Evolutionary conservation across 305 asterid genomes (phyloP).

Genomic region (Ruellia speciosa): DNA sequence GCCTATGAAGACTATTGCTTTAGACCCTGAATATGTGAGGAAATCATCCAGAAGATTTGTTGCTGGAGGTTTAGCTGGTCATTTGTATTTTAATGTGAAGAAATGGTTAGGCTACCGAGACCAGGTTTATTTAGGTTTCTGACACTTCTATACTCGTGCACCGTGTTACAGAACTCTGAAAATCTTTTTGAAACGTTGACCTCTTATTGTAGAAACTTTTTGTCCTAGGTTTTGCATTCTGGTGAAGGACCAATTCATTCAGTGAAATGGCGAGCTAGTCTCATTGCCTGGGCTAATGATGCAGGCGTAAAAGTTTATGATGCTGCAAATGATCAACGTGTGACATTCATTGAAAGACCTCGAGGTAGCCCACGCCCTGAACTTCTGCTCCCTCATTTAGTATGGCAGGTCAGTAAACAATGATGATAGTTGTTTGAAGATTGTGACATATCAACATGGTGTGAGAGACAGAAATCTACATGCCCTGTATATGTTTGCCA

Average conservation of each 20-base stretch:
- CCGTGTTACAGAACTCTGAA: slow-evolving; percentile 18
- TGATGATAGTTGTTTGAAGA: slow-evolving; percentile 4
- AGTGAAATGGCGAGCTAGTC: slow-evolving; percentile 83
- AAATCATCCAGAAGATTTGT: slow-evolving; percentile 90
- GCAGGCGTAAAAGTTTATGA: slow-evolving; percentile 94
- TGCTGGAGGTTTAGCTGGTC: slow-evolving; percentile 96
- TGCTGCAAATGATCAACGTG: slow-evolving; percentile 82
- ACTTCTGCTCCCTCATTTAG: slow-evolving; percentile 87
- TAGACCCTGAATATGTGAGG: slow-evolving; percentile 88
- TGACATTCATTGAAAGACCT: slow-evolving; percentile 86
- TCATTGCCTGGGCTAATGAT: slow-evolving; percentile 97
- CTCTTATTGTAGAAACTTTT: slow-evolving; percentile 23
- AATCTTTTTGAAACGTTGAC: slow-evolving; percentile 21
- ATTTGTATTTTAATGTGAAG: slow-evolving; percentile 69
- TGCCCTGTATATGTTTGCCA: slow-evolving; percentile 15
- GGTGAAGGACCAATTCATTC: slow-evolving; percentile 98
- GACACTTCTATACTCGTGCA: slow-evolving; percentile 20
- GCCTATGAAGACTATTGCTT: slow-evolving; percentile 87
- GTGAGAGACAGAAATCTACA: slow-evolving; percentile 15
- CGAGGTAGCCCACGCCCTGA: slow-evolving; percentile 93
- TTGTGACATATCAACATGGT: slow-evolving; percentile 14
- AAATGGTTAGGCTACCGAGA: slow-evolving; percentile 91
- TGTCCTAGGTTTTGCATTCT: slow-evolving; percentile 78
- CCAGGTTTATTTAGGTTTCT: slow-evolving; percentile 59
- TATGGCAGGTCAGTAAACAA: slow-evolving; percentile 75